phyloP scores from a whole-genome alignment of 768 basidiomycete species.

The Boletellus ananiceps region DNA sequence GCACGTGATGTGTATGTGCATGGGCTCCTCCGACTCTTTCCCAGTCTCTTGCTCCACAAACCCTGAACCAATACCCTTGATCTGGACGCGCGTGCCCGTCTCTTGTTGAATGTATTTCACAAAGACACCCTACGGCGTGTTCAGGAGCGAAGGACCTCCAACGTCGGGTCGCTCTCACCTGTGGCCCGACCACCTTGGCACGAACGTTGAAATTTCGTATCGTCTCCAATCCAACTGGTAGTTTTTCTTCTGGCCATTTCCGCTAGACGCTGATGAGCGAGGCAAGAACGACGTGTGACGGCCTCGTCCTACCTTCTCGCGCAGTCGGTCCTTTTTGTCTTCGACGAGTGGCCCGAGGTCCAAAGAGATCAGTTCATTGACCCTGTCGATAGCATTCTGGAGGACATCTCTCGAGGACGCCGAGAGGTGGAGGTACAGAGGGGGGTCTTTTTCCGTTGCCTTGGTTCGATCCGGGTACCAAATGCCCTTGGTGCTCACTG shows the following conservation, averaged over 20 bases:
- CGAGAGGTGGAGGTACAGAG: constrained; percentile 90
- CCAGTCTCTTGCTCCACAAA: constrained; percentile 93
- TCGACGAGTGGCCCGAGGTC: constrained; percentile 81
- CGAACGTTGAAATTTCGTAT: constrained; percentile 96
- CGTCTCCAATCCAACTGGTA: constrained; percentile 83
- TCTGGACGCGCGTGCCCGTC: constrained; percentile 93
- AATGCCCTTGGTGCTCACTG: constrained; percentile 86
- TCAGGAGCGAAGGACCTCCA: neutral
- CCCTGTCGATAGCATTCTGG: constrained; percentile 61
- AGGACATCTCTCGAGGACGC: constrained; percentile 64
- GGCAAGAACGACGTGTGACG: neutral
- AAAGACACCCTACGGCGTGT: constrained; percentile 64
- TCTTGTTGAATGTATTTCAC: constrained; percentile 98
- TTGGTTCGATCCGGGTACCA: constrained; percentile 95
- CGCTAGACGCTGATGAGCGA: constrained; percentile 43
- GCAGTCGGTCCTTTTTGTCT: constrained; percentile 63
- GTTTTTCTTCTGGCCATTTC: constrained; percentile 98
- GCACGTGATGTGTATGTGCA: constrained; percentile 90
- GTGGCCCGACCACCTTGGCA: constrained; percentile 95
- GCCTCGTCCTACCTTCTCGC: constrained; percentile 51
- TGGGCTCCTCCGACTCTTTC: constrained; percentile 80
- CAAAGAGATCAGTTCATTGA: constrained; percentile 67
- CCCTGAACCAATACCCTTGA: constrained; percentile 92
- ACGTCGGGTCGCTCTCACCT: constrained; percentile 43
- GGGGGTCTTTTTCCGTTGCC: constrained; percentile 89